Base-by-base conservation (phyloP, 2,329 filamentous ascomycete species). In the Sclerotiophoma versabilis region DNA sequence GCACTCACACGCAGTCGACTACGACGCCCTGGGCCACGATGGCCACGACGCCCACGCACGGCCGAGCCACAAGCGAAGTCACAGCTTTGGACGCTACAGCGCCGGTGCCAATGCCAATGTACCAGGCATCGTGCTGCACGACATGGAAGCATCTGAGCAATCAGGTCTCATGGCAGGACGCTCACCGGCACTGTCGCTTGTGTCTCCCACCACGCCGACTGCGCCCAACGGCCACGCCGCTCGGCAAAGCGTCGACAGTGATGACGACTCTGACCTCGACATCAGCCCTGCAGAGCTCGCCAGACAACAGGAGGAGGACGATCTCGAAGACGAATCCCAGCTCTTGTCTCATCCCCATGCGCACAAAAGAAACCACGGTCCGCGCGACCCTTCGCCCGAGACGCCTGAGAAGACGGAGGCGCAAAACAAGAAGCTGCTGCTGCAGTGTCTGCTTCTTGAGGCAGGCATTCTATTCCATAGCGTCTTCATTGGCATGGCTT, bases 381-480 rank as follows among this genome's bases (percentile, higher is more conserved):
- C 49, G 29, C 49, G 45, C 29, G 53, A 58, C 29, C 20, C 60
- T 14, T 54, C 60, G 15, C 58, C 62, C 27, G 59, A 64, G 14
- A 57, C 60, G 9, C 37, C 56, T 5, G 67, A 73, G 36, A 68
- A 69, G 58, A 69, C 69, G 0, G 72, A 79, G 59, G 80, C 75
- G 14, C 80, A 84, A 72, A 72, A 72, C 33, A 83, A 84, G 66
- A 88, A 85, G 64, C 84, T 87, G 71, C 83, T 89, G 2, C 80
- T 91, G 64, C 89, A 92, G 74, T 91, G 90, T 61, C 83, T 89
- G 4, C 81, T 92, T 2, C 82, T 92, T 5, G 89, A 92, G 73
- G 87, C 89, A 51, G 89, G 89, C 57, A 92, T 92, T 60, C 79
- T 92, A 10, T 92, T 92, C 71, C 89, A 92, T 75, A 90, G 86